Conservation (phyloP, 768 basidiomycete genomes). For the Solioccasus polychromus region DNA sequence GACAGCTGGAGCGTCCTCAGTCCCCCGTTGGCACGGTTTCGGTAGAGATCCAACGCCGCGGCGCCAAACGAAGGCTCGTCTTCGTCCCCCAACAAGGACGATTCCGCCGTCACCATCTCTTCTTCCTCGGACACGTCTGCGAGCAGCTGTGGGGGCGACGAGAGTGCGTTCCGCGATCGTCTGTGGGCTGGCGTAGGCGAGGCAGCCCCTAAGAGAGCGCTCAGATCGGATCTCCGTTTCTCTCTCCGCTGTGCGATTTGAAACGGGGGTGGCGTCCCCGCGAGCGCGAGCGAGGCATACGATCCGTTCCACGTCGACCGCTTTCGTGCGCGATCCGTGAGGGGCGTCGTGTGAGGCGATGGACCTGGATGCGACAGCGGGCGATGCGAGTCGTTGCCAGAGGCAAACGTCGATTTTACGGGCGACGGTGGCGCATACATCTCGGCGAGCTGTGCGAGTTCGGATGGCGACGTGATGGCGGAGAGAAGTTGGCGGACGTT, state of each 20-base stretch:
- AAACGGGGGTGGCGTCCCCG: conserved; percentile 43
- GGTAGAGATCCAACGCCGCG: conserved; percentile 59
- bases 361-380: conserved; percentile 45
- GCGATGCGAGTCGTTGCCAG: conserved; percentile 31
- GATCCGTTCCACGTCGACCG: conserved; percentile 77
- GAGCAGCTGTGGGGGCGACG: conserved; percentile 31
- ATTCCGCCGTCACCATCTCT: conserved; percentile 16
- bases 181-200: conserved; percentile 21
- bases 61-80: conserved; percentile 51
- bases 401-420: conserved; percentile 22
- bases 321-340: conserved; percentile 40
- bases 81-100: conserved; percentile 19
- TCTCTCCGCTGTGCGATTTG: conserved; percentile 44
- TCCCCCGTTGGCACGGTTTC: conserved; percentile 48
- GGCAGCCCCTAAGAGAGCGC: conserved; percentile 40
- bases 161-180: conserved; percentile 42
- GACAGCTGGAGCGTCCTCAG: conserved; percentile 47
- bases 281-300: conserved; percentile 48
- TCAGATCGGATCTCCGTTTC: conserved; percentile 55
- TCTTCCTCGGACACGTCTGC: conserved; percentile 43
- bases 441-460: conserved; percentile 75
- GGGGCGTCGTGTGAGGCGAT: conserved; percentile 15
- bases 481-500: conserved; percentile 76
- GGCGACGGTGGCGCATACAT: conserved; percentile 88
- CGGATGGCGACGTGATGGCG: conserved; percentile 68